A percentile compares a stretch with the other conserved stretches of the same genome.
These are phyloP conservation scores for Ogataea trehalophila DNA, from an alignment of 805 yeast genomes.

Conservation along the genomic window DNA sequence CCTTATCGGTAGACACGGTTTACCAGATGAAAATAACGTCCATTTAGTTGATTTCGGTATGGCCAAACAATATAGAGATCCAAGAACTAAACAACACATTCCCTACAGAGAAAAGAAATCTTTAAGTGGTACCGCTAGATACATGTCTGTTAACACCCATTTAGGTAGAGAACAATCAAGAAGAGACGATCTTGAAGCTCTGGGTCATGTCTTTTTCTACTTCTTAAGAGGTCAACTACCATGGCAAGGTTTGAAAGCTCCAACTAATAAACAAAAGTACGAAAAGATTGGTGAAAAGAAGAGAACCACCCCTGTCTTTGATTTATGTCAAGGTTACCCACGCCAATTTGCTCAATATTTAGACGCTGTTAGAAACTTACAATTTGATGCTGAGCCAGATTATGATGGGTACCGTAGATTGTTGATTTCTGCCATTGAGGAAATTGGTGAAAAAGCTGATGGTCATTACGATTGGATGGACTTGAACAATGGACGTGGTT, in stretches of 20 bases:
- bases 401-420: constrained; percentile 80
- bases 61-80: constrained; percentile 98
- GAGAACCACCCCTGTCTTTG: constrained; percentile 80
- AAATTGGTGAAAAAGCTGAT: constrained; percentile 67
- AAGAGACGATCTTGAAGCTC: constrained; percentile 92
- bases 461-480: constrained; percentile 98
- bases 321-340: constrained; percentile 84
- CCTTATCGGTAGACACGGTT: constrained; percentile 82
- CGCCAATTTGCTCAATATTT: constrained; percentile 90
- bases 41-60: constrained; percentile 96
- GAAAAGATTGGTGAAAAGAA: constrained; percentile 97
- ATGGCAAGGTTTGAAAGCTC: constrained; percentile 99
- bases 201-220: constrained; percentile 95
- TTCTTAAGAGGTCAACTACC: constrained; percentile 92
- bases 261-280: constrained; percentile 95
- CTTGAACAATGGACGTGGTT: constrained; percentile 89
- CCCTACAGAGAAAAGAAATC: constrained; percentile 97
- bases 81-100: constrained; percentile 90
- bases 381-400: constrained; percentile 92
- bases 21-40: constrained; percentile 78
- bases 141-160: constrained; percentile 97
- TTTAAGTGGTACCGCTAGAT: constrained; percentile 95
- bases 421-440: constrained; percentile 71
- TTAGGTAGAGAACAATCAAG: constrained; percentile 95
- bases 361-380: constrained; percentile 80